phyloP scores from a whole-genome alignment of 768 basidiomycete species.

The Tricholoma terreum region DNA sequence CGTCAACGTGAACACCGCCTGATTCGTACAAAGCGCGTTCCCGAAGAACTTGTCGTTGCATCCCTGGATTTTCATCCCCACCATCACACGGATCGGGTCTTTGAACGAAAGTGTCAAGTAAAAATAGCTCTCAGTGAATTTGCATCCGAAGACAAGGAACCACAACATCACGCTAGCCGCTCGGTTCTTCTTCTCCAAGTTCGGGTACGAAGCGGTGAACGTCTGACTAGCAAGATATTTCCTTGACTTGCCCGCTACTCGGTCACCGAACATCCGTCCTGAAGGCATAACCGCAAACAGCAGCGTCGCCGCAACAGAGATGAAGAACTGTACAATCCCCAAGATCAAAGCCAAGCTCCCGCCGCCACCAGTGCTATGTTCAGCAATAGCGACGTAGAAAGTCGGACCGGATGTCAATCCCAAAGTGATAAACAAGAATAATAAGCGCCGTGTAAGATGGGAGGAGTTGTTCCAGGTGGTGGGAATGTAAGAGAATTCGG shows the following conservation, averaged over 20 bases:
- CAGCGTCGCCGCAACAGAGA: constrained; percentile 81
- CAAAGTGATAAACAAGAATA: constrained; percentile 89
- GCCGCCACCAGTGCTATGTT: constrained; percentile 48
- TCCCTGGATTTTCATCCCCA: constrained; percentile 91
- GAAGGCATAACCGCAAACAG: constrained; percentile 92
- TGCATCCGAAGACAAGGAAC: constrained; percentile 94
- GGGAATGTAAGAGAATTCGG: constrained; percentile 97
- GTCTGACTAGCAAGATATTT: constrained; percentile 99
- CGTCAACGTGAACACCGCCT: constrained; percentile 91
- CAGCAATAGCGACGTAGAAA: constrained; percentile 88
- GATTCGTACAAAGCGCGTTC: constrained; percentile 79
- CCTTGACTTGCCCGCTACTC: constrained; percentile 90
- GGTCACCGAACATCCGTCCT: constrained; percentile 97
- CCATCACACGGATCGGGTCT: constrained; percentile 93
- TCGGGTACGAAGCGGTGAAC: constrained; percentile 94
- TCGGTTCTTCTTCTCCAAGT: constrained; percentile 60
- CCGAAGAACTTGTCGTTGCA: constrained; percentile 90
- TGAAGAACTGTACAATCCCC: constrained; percentile 94
- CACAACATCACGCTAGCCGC: constrained; percentile 79
- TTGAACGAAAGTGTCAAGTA: constrained; percentile 95
- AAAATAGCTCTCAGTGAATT: constrained; percentile 96
- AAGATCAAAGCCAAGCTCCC: constrained; percentile 85
- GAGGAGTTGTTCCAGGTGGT: constrained; percentile 99
- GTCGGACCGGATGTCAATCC: constrained; percentile 91
- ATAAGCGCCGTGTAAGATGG: constrained; percentile 85